Base-by-base conservation (phyloP, 148 eudicot genomes). In the Rhododendron griersonianum region DNA sequence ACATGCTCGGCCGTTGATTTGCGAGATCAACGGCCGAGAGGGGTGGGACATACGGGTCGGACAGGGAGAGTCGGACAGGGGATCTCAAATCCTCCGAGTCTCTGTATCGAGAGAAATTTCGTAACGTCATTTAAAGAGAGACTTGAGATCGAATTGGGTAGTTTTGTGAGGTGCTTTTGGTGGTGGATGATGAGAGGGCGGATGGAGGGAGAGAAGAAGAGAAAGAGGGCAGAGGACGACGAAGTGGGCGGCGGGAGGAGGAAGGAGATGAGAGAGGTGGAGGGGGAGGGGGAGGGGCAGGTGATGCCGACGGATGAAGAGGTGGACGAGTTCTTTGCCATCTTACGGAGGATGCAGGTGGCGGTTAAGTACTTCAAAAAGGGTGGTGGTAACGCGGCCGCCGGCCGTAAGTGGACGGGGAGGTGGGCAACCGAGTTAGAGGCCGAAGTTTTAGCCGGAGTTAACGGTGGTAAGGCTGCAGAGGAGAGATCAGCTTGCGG, bases 241-340 rank as follows among this genome's bases (percentile, higher is more conserved):
- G 3, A 47, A n/a, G 57, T 4, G 16, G 35, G 57, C 14, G 8
- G 57, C 55, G 2, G 37, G 33, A 11, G 81, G 9, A 47, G 59
- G 10, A 79, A 13, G 35, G 23, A 79, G 37, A 41, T 41, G 45
- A 41, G 2, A 7, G 53, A 45, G 51, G 28, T 0, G 8, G 81
- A 45, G 48, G 28, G 25, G 14, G 81, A 78, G 28, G 28, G 4
- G 21, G 81, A 47, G 3, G 30, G 15, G 21, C 37, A 47, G 8
- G 76, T 78, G 11, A 2, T 65, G 81, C 81, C 86, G 51, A 74
- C 81, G 19, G 80, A 84, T 18, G 86, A 84, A 21, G 86, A 84
- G 65, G 86, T 84, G 48, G 86, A 84, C 15, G 86, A 84, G 44
- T 84, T 84, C 81, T 84, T 84, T 15, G 81, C 86, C 13, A 84